phyloP scores from a whole-genome alignment of 345 rosid species.

The Linum trigynum region DNA sequence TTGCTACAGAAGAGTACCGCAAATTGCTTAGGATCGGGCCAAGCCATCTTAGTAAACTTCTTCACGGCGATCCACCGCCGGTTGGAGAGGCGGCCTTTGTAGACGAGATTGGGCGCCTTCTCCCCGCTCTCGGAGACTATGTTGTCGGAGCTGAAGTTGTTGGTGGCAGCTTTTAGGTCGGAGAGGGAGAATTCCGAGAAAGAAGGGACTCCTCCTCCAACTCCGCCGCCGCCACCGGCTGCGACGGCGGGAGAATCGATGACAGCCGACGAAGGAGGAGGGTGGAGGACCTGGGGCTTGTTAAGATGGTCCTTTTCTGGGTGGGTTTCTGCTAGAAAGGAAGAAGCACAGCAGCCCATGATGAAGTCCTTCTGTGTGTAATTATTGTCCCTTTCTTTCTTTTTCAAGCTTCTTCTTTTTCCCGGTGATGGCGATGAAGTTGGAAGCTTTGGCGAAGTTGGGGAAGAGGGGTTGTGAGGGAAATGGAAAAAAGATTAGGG shows the following conservation, averaged over 20 bases:
- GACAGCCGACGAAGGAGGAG: slow-evolving; percentile 25
- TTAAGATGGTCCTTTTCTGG: slow-evolving; percentile 25
- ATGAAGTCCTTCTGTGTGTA: neutral
- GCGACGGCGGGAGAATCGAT: slow-evolving; percentile 20
- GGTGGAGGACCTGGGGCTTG: slow-evolving; percentile 5
- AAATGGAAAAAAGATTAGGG: too few relatives aligned
- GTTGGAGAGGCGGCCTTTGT: slow-evolving; percentile 59
- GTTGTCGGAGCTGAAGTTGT: slow-evolving; percentile 54
- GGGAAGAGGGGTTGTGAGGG: neutral
- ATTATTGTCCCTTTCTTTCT: too few relatives aligned
- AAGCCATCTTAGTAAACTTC: slow-evolving; percentile 69
- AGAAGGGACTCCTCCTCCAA: slow-evolving; percentile 22
- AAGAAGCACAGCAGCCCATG: slow-evolving; percentile 81
- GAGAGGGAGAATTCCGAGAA: slow-evolving; percentile 59
- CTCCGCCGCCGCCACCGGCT: slow-evolving; percentile 11
- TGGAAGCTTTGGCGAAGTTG: too few relatives aligned
- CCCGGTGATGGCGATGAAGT: too few relatives aligned
- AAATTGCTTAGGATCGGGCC: slow-evolving; percentile 80
- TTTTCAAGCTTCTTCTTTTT: too few relatives aligned
- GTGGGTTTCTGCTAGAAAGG: slow-evolving; percentile 33
- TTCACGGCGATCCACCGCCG: slow-evolving; percentile 76
- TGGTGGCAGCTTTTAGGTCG: slow-evolving; percentile 62
- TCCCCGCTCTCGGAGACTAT: slow-evolving; percentile 72
- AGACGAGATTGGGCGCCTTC: slow-evolving; percentile 47
- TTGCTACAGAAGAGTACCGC: slow-evolving; percentile 25